A percentile compares a stretch with the other conserved stretches of the same genome.
phyloP scores from a whole-genome alignment of 352 stramenopile species.

The Globisporangium nodosum region DNA sequence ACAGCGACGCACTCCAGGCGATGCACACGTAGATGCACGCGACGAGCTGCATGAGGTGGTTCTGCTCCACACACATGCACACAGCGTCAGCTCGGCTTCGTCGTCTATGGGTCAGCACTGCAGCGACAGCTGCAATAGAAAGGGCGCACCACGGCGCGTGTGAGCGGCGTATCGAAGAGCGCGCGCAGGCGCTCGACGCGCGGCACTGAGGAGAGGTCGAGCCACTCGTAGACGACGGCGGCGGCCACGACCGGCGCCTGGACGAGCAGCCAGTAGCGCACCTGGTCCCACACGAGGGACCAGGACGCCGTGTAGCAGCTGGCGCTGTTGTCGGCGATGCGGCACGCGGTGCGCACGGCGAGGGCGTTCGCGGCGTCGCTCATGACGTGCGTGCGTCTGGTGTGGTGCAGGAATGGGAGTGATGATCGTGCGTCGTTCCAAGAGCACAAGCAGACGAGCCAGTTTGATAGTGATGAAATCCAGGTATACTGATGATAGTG shows the following conservation, averaged over 20 bases:
- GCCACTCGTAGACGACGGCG: conserved; percentile 79
- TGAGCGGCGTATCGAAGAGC: conserved; percentile 64
- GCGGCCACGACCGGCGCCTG: conserved; percentile 62
- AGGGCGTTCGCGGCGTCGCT: background rate
- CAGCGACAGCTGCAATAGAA: background rate
- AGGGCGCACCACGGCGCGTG: conserved; percentile 48
- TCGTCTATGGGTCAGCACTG: no score
- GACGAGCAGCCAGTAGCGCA: conserved; percentile 75
- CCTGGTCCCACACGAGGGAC: conserved; percentile 76
- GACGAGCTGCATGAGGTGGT: conserved; percentile 74
- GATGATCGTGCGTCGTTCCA: background rate
- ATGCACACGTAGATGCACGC: conserved; percentile 76
- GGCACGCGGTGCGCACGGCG: conserved; percentile 27
- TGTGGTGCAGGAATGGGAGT: background rate
- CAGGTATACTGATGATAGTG: background rate
- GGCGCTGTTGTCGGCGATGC: conserved; percentile 43
- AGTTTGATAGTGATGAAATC: background rate
- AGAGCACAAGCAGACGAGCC: background rate
- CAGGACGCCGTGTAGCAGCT: conserved; percentile 79
- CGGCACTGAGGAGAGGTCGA: conserved; percentile 56
- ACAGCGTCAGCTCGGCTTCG: no score
- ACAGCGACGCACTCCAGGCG: conserved; percentile 66
- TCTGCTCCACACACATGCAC: conserved; percentile 23
- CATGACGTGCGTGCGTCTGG: background rate
- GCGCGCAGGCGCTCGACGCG: conserved; percentile 64